Base-by-base conservation (phyloP, 176 grass and related monocot species). In the Themeda triandra region DNA sequence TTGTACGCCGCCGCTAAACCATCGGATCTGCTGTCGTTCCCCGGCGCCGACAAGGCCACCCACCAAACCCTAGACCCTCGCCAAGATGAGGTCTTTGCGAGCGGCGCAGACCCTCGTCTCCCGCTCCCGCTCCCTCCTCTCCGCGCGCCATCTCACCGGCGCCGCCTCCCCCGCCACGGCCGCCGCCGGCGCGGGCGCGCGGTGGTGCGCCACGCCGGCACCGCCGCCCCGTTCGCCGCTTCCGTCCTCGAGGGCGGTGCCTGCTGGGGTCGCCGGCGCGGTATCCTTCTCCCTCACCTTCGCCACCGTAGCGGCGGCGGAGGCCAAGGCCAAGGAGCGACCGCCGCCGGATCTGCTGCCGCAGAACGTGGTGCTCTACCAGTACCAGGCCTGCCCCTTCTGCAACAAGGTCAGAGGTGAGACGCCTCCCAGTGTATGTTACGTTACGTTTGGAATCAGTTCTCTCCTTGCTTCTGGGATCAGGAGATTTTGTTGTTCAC, bases 331-430 rank as follows among this genome's bases (percentile, higher is more conserved):
- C 17, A 98, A 98, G 87, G 95, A 95, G 82, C 83, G 62, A 35
- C 91, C 80, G 25, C 75, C 84, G 29, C 17, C 53, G 15, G 87
- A 95, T 84, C 87, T 90, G 30, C 29, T 98, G 32, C 92, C 91
- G 37, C 92, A 90, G 71, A 88, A 87, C 54, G 91, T 95, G 42
- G 91, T 98, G 53, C 81, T 98, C n/a, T 98, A 98, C 83, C 95
- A 98, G 79, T 98, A 98, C 75, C 88, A 98, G 85, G 95, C 91
- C 1, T 98, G 95, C 84, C 95, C 95, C 66, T 98, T 98, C 88
- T 98, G 95, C 80, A 98, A 98, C 79, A 98, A 98, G 89, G 95
- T 98, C 77, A 90, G 93, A 98, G 95, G 92, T 98, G 66, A 83
- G 79, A n/a, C 42, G 4, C 8, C 41, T 53, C 73, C 19, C 13